Evolutionary conservation across 805 yeast species (phyloP), one percentile per base, ranked within the genome.

Genomic region (Maudiozyma saulgeensis): DNA sequence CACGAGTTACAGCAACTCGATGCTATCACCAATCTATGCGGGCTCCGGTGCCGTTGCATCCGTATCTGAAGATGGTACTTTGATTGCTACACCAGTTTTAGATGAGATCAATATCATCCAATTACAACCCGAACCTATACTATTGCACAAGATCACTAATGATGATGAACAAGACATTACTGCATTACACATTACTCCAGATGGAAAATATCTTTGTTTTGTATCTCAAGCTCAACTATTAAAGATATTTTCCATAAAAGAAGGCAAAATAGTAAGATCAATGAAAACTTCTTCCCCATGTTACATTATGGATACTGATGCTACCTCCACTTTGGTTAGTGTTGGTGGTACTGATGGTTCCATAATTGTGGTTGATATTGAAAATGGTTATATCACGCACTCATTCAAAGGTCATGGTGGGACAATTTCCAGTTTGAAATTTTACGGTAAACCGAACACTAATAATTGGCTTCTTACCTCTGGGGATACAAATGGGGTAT

Each of bases 301-400:
- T 1, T 87, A 86, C 64, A 82, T 88, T 11, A 76, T 88, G 43
- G 73, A 84, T 11, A 79, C 78, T 21, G 99, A 93, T 66, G 63
- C 77, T 2, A 87, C 97, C 0, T 83, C 95, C 2, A 81, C 96
- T 2, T 71, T 93, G 37, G 79, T 90, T 60, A 95, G 96, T 18
- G 82, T 93, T 61, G 99, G 99, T 39, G 89, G 95, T 44, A 85
- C 97, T 0, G 99, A 93, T 66, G 98, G 99, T 44, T 77, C 81
- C 41, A 84, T 90, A 16, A 81, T 87, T 43, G 95, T 93, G 1
- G 89, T 95, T 84, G 99, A 93, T 66, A 76, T 93, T 37, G 90
- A 81, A 54, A 89, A 89, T 35, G 90, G 93, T 1, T 87, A 77
- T 55, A 79, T 84, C 3, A 93, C 99, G 0, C 99, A 93, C 67